Evolutionary conservation across 257 asterid genomes (phyloP).

Genomic region (Lycium barbarum): DNA sequence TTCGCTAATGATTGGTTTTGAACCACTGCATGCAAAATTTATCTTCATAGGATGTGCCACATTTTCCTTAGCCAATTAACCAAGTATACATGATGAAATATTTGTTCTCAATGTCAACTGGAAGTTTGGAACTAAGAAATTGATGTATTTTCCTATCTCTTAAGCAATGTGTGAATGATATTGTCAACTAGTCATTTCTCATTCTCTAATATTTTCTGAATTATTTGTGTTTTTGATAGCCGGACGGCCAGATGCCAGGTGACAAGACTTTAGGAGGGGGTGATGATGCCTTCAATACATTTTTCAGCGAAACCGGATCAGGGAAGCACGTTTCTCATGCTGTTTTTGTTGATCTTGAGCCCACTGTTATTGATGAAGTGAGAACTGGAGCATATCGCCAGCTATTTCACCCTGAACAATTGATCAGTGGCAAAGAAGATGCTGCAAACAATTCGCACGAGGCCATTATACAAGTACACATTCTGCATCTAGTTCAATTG

Average conservation of each 20-base stretch:
- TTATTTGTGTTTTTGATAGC: not conserved
- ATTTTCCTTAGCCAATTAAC: not conserved
- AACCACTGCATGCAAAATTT: too few species aligned
- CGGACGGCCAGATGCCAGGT: constrained; percentile 14
- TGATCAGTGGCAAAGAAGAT: not conserved
- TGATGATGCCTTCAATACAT: constrained; percentile 20
- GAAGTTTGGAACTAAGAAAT: not conserved
- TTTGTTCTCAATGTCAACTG: not conserved
- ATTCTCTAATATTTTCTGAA: not conserved
- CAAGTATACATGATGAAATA: not conserved
- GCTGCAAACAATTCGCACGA: constrained; percentile 12
- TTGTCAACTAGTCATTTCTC: not conserved
- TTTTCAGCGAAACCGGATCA: not conserved
- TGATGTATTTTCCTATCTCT: not conserved
- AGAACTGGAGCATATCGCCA: constrained; percentile 17
- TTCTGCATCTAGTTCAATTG: not conserved
- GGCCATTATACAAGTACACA: not conserved
- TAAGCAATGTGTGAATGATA: not conserved
- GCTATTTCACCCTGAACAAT: constrained; percentile 17
- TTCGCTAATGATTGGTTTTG: not conserved
- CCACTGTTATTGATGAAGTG: constrained; percentile 21
- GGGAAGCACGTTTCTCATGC: constrained; percentile 16
- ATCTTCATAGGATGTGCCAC: not conserved
- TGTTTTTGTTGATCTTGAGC: constrained; percentile 5
- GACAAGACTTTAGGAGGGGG: not conserved